These are phyloP conservation scores for Dryas octopetala DNA, from an alignment of 306 rosid genomes.

Conservation along the genomic window DNA sequence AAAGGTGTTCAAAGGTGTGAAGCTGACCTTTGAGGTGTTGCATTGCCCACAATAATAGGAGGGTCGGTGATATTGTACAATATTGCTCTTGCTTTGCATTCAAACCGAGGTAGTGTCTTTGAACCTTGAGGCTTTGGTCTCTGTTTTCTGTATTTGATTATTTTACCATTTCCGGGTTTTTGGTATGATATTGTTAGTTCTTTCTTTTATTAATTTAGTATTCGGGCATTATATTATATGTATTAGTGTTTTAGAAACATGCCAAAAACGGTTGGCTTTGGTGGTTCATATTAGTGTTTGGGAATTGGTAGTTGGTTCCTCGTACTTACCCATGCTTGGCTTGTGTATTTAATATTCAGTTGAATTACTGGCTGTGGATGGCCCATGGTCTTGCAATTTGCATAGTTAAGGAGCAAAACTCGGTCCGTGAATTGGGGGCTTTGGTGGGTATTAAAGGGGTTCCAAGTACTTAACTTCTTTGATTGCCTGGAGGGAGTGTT, in stretches of 20 bases:
- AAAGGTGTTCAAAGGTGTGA: constrained; percentile 40
- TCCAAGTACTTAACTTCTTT: constrained; percentile 14
- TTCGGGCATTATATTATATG: constrained; percentile 23
- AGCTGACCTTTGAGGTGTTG: constrained; percentile 36
- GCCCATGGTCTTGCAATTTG: constrained; percentile 17
- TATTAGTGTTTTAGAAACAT: constrained; percentile 30
- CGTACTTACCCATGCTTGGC: constrained; percentile 39
- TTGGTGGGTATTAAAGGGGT: constrained; percentile 35
- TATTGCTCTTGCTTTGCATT: constrained; percentile 38
- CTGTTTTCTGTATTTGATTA: constrained; percentile 44
- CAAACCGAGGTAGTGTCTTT: constrained; percentile 42
- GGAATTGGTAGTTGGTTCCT: constrained; percentile 45
- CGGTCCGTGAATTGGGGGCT: constrained; percentile 45
- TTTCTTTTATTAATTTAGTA: constrained; percentile 27
- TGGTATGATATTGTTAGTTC: constrained; percentile 21
- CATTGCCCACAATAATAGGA: constrained; percentile 43
- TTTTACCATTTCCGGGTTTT: constrained; percentile 28
- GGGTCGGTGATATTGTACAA: constrained; percentile 68
- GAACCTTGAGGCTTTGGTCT: constrained; percentile 34
- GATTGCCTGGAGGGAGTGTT: constrained; percentile 20
- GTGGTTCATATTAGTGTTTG: constrained; percentile 25
- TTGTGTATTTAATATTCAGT: constrained; percentile 27
- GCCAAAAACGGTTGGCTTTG: constrained; percentile 41
- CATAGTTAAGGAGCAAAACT: constrained; percentile 42
- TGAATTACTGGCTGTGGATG: constrained; percentile 29